Percentiles rank a stretch among this genome's conserved stretches.
Evolutionary conservation across 768 basidiomycete species (phyloP).

Genomic region (Harrya chromipes): DNA sequence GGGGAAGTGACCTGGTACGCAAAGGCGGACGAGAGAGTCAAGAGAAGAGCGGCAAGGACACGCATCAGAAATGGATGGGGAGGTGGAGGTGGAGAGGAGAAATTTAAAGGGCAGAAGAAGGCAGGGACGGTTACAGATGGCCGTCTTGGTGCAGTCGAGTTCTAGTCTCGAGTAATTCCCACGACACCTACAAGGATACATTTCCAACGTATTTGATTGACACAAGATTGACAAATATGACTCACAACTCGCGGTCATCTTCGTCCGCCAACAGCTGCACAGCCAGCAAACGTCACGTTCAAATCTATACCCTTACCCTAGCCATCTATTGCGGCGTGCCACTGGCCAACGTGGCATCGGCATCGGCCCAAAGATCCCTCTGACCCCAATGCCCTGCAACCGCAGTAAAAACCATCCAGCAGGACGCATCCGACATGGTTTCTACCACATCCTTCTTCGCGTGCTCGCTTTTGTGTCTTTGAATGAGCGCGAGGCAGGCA

Average conservation of each 20-base stretch:
- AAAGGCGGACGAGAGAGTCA: slow-evolving; percentile 52
- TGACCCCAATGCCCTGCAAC: slow-evolving; percentile 74
- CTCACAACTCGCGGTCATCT: slow-evolving; percentile 5
- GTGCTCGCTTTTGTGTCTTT: slow-evolving; percentile 23
- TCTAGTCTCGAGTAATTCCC: slow-evolving; percentile 16
- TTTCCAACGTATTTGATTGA: background rate
- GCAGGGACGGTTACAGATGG: slow-evolving; percentile 2
- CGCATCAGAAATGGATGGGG: slow-evolving; percentile 38
- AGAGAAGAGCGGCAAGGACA: slow-evolving; percentile 39
- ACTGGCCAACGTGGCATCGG: slow-evolving; percentile 46
- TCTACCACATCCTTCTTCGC: slow-evolving; percentile 9
- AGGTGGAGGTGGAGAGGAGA: slow-evolving; percentile 10
- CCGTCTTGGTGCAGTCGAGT: slow-evolving; percentile 2
- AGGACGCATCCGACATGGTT: slow-evolving; percentile 43
- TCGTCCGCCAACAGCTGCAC: background rate
- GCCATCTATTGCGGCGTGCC: background rate
- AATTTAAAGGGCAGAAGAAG: no score
- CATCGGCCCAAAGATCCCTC: slow-evolving; percentile 77
- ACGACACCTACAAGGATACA: slow-evolving; percentile 10
- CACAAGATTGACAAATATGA: background rate
- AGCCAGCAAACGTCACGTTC: background rate
- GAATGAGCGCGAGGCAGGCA: slow-evolving; percentile 57
- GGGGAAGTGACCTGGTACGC: slow-evolving; percentile 66
- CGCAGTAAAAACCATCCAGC: slow-evolving; percentile 72
- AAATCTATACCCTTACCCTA: slow-evolving; percentile 7